phyloP scores from a whole-genome alignment of 352 stramenopile species.

The Phytophthora fragariaefolia region DNA sequence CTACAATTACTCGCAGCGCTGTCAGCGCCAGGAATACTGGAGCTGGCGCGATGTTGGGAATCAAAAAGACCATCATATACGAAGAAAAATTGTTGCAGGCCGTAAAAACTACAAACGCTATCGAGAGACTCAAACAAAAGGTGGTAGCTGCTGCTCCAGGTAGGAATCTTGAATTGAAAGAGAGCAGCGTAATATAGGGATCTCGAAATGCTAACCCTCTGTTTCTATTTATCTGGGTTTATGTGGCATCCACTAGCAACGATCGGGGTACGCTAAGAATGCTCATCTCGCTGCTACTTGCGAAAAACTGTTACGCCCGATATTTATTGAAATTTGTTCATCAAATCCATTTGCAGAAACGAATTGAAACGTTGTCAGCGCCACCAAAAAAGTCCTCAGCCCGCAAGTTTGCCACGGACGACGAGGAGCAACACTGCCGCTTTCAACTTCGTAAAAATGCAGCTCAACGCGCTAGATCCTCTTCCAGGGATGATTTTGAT shows the following conservation, averaged over 20 bases:
- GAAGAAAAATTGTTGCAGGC: slow-evolving; percentile 61
- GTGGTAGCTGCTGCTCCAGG: slow-evolving; percentile 49
- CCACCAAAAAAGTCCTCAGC: slow-evolving; percentile 47
- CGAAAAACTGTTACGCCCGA: not conserved
- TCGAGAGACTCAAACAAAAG: slow-evolving; percentile 63
- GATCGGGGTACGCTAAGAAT: slow-evolving; percentile 30
- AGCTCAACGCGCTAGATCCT: slow-evolving; percentile 21
- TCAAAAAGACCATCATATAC: slow-evolving; percentile 69
- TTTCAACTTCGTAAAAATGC: slow-evolving; percentile 53
- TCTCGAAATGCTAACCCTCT: slow-evolving; percentile 6
- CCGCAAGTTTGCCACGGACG: slow-evolving; percentile 71
- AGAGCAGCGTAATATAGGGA: no score
- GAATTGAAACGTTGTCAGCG: slow-evolving; percentile 64
- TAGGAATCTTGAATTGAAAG: slow-evolving; percentile 27
- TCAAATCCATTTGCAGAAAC: slow-evolving; percentile 47
- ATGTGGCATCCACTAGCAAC: slow-evolving; percentile 31
- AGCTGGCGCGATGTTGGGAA: slow-evolving; percentile 49
- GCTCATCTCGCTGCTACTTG: not conserved
- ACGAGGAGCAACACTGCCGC: slow-evolving; percentile 78
- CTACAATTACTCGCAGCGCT: slow-evolving; percentile 53
- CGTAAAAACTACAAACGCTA: slow-evolving; percentile 44
- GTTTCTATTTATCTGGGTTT: not conserved
- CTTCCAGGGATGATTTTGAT: slow-evolving; percentile 39
- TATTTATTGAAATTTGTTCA: not conserved
- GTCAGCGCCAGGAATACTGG: slow-evolving; percentile 20